A percentile compares a stretch with the other conserved stretches of the same genome.
Evolutionary conservation across 768 basidiomycete genomes (phyloP).

Genomic region (Lentinula detonsa): DNA sequence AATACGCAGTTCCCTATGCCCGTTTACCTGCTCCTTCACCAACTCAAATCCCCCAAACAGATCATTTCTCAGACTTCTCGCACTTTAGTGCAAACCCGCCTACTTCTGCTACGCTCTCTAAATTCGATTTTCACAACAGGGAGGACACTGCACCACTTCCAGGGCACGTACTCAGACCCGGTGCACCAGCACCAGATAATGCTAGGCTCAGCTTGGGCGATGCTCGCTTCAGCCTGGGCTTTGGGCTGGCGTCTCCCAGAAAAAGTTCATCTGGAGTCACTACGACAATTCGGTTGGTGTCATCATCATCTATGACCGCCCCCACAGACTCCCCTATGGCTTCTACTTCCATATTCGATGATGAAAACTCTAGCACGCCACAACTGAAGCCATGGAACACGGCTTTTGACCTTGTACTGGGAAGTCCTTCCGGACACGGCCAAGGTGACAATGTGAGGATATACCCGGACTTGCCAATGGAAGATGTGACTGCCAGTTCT

Average conservation of each 20-base stretch:
- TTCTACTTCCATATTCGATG: background rate
- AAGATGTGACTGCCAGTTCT: background rate
- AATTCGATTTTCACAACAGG: constrained; percentile 23
- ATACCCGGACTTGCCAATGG: constrained; percentile 25
- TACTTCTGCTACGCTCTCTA: constrained; percentile 10
- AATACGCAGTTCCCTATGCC: constrained; percentile 37
- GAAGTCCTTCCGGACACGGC: constrained; percentile 37
- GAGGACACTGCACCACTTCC: constrained; percentile 45
- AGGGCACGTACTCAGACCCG: constrained; percentile 51
- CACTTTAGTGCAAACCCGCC: constrained; percentile 17
- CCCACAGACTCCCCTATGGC: constrained; percentile 20
- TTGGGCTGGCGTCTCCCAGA: constrained; percentile 28
- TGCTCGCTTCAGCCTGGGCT: constrained; percentile 17
- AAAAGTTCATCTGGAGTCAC: constrained; percentile 33
- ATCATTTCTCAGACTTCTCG: constrained; percentile 42
- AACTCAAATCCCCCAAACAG: constrained; percentile 33
- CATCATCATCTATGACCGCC: constrained; percentile 15
- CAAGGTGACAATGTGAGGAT: constrained; percentile 29
- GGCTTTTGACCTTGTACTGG: constrained; percentile 60
- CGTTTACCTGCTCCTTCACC: constrained; percentile 26
- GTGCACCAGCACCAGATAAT: constrained; percentile 52
- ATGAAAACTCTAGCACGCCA: constrained; percentile 37
- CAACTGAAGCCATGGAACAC: constrained; percentile 62
- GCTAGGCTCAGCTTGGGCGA: constrained; percentile 55
- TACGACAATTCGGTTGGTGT: constrained; percentile 47